A percentile compares a stretch with the other conserved stretches of the same genome.
Conservation (phyloP, 1,139 yeast genomes). For the Scheffersomyces stambukii region DNA sequence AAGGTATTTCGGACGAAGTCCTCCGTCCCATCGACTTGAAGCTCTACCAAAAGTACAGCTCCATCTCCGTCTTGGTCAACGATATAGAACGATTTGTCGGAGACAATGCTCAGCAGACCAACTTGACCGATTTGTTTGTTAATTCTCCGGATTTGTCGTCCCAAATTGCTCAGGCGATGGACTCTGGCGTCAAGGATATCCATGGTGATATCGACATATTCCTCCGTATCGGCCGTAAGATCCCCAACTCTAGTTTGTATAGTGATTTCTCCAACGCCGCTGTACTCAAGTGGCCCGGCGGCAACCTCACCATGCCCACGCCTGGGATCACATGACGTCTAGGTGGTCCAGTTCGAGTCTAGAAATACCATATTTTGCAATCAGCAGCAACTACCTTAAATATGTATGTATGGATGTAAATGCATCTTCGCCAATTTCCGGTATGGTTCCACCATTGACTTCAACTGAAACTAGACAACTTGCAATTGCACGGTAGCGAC, state of each 20-base stretch:
- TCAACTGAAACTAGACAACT: too few species aligned
- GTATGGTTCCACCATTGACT: too few species aligned
- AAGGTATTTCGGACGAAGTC: conserved; percentile 7
- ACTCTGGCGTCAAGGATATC: conserved; percentile 17
- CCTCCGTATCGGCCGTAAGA: conserved; percentile 51
- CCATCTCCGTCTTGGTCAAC: conserved; percentile 64
- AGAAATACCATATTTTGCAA: too few species aligned
- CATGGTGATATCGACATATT: conserved; percentile 39
- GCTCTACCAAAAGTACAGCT: conserved; percentile 24
- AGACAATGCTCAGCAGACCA: conserved; percentile 29
- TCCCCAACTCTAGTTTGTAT: conserved; percentile 32
- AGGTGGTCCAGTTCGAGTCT: too few species aligned
- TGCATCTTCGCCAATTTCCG: too few species aligned
- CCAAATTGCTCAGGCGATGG: conserved; percentile 26
- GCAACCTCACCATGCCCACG: conserved; percentile 41
- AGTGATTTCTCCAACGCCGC: conserved; percentile 62
- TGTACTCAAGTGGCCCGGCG: conserved; percentile 52
- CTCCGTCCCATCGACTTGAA: conserved; percentile 8
- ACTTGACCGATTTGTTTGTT: conserved; percentile 35
- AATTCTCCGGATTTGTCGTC: conserved; percentile 30
- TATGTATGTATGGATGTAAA: too few species aligned
- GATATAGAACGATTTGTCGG: conserved; percentile 79
- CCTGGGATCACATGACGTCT: conserved; percentile 45
- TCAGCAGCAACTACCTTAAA: too few species aligned
- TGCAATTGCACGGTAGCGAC: too few species aligned